A percentile compares a stretch with the other conserved stretches of the same genome.
Evolutionary conservation across 371 early-diverging fungal species (phyloP).

Genomic region (Mucor irregularis): DNA sequence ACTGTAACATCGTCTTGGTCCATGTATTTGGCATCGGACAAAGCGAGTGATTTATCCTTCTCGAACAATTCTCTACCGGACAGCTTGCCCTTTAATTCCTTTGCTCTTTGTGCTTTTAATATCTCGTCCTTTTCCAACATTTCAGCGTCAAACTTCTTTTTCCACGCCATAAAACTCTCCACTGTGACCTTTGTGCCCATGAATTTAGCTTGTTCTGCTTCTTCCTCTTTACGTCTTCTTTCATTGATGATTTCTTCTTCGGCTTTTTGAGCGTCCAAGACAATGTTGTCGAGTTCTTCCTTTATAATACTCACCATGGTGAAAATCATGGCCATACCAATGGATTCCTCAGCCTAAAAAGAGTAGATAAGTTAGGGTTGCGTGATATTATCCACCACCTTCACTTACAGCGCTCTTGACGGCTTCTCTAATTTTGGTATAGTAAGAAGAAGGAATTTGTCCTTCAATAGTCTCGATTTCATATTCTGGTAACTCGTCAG

Average conservation of each 20-base stretch:
- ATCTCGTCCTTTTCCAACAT: constrained; percentile 58
- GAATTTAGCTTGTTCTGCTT: constrained; percentile 78
- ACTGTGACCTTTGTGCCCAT: constrained; percentile 84
- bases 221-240: constrained; percentile 68
- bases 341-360: constrained; percentile 66
- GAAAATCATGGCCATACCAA: constrained; percentile 95
- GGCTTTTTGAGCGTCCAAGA: constrained; percentile 54
- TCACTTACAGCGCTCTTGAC: constrained; percentile 50
- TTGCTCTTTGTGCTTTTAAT: constrained; percentile 45
- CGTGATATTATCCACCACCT: no score
- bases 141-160: constrained; percentile 75
- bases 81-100: constrained; percentile 54
- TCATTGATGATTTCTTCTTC: constrained; percentile 60
- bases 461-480: constrained; percentile 59
- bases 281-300: constrained; percentile 69
- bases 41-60: constrained; percentile 81
- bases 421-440: constrained; percentile 44
- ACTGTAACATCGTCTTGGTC: constrained; percentile 88
- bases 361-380: no score
- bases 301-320: constrained; percentile 78
- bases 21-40: constrained; percentile 80
- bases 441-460: constrained; percentile 45
- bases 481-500: constrained; percentile 80
- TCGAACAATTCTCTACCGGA: constrained; percentile 89
- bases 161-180: constrained; percentile 83